Base-by-base conservation (phyloP, 1,284 basidiomycete genomes). In the Waitea zeae region DNA sequence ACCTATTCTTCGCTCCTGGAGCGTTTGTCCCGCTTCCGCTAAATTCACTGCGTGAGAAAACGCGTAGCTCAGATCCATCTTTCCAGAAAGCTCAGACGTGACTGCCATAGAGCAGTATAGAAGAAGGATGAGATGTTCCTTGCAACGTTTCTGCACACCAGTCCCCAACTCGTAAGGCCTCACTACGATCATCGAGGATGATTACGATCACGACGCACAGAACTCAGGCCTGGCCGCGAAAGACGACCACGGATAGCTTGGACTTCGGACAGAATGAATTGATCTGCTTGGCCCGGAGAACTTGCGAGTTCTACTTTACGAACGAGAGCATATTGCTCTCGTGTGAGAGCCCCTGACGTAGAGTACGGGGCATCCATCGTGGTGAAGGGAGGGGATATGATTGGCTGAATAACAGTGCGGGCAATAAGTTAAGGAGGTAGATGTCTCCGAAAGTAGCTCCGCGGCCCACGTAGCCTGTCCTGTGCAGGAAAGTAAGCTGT, bases 1-100 rank as follows among this genome's bases (percentile, higher is more conserved):
- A 79, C 81, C 81, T 49, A 79, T 70, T 38, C 70, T 62, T 50
- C 80, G 81, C 41, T 79, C 69, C 38, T 66, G 62, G 1, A 73
- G 50, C 5, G 54, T 66, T 18, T 50, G 52, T 2, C 76, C 79
- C 12, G 69, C 65, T 45, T 77, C 79, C 4, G 76, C 77, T 26
- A 86, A 51, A 44, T 67, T 78, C 17, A 82, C 56, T 4, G 80
- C 81, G 44, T 78, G 69, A 3, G 67, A 63, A 27, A 84, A 60
- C 13, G 77, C 76, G 43, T 78, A 82, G 35, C 7, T 7, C 22
- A 26, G 7, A n/a, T 70, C 63, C 36, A 82, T 51, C 26, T 62
- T 49, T 12, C 60, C 56, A 20, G 49, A 46, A 27, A 58, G 51
- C 6, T 53, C 54, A 31, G 57, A 50, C 4, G 61, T 57, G 15